A percentile compares a stretch with the other conserved stretches of the same genome.
These are phyloP conservation scores for Helianthus annuus DNA, from an alignment of 129 eudicot species.

Conservation along the genomic window DNA sequence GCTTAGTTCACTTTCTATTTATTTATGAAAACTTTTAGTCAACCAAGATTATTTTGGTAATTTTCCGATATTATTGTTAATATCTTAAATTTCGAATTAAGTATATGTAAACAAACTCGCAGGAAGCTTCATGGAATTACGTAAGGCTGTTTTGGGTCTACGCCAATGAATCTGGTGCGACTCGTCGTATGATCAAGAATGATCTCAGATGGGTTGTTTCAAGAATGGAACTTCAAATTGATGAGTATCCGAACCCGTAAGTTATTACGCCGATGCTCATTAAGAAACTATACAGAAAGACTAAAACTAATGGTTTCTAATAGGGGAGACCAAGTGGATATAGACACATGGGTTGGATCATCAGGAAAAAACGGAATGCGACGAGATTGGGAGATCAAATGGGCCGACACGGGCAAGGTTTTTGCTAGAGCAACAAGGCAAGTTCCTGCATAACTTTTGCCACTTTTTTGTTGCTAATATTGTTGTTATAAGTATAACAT, in stretches of 20 bases:
- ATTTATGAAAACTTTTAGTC: too few species aligned
- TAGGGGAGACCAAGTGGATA: slow-evolving; percentile 75
- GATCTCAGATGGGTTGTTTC: slow-evolving; percentile 84
- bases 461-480: too few species aligned
- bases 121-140: slow-evolving; percentile 87
- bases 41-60: too few species aligned
- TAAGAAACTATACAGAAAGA: too few species aligned
- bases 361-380: slow-evolving; percentile 88
- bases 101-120: slow-evolving; percentile 11
- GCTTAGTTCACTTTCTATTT: too few species aligned
- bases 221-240: slow-evolving; percentile 72
- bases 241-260: slow-evolving; percentile 84
- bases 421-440: slow-evolving; percentile 72
- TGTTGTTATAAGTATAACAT: too few species aligned
- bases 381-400: slow-evolving; percentile 65
- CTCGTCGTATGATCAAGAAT: slow-evolving; percentile 68
- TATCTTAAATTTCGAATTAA: neutral
- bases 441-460: neutral
- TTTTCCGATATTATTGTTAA: neutral
- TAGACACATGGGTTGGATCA: slow-evolving; percentile 87
- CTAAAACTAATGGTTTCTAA: slow-evolving; percentile 4
- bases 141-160: slow-evolving; percentile 79
- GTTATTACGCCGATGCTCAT: too few species aligned
- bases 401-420: slow-evolving; percentile 55
- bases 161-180: slow-evolving; percentile 72